Evolutionary conservation across 108 stramenopile genomes (phyloP).

Genomic region (Nitzschia sp.): DNA sequence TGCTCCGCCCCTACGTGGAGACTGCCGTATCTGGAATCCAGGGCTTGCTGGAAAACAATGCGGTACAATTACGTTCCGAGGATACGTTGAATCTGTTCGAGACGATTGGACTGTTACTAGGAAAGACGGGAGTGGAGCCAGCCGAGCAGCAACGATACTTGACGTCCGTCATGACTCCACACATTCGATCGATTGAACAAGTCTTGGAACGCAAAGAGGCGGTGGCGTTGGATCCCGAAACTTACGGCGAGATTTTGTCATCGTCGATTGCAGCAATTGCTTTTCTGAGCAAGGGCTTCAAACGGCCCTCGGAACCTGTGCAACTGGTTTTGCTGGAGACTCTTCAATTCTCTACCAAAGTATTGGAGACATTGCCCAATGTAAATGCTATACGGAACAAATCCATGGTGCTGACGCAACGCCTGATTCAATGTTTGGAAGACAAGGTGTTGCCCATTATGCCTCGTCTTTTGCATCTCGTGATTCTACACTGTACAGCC

Average conservation of each 20-base stretch:
- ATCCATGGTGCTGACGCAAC: constrained; percentile 56
- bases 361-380: constrained; percentile 48
- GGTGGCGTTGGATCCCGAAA: constrained; percentile 44
- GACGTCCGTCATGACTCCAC: constrained; percentile 67
- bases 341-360: constrained; percentile 39
- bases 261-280: constrained; percentile 70
- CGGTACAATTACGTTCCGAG: constrained; percentile 50
- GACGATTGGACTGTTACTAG: constrained; percentile 70
- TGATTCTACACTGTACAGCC: constrained; percentile 48
- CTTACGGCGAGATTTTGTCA: constrained; percentile 47
- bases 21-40: constrained; percentile 70
- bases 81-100: constrained; percentile 77
- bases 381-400: constrained; percentile 58
- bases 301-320: constrained; percentile 52
- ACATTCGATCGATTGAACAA: constrained; percentile 60
- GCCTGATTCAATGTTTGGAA: constrained; percentile 65
- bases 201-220: constrained; percentile 41
- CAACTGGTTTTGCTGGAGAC: constrained; percentile 65
- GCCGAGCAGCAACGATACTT: constrained; percentile 56
- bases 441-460: constrained; percentile 50
- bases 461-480: constrained; percentile 50
- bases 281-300: constrained; percentile 73
- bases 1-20: constrained; percentile 65
- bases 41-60: constrained; percentile 51
- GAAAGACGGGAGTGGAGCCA: constrained; percentile 61